phyloP scores from a whole-genome alignment of 208 protist species.

The Balamuthia mandrillaris region DNA sequence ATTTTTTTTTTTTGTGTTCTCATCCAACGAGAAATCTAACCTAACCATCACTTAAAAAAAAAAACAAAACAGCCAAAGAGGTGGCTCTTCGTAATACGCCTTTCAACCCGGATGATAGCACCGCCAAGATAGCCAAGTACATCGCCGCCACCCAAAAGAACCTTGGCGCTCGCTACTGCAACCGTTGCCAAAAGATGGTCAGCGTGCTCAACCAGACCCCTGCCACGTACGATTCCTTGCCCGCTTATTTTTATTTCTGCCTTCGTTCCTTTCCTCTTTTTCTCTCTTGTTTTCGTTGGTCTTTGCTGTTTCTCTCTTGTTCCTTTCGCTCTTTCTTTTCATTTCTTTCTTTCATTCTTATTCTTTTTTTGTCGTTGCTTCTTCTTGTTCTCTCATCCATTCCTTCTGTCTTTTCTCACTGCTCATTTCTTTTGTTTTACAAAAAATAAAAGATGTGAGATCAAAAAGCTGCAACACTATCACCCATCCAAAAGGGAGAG shows the following conservation, averaged over 20 bases:
- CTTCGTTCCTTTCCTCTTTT: too few relatives aligned
- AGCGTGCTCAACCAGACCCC: not conserved
- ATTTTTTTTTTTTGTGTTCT: too few relatives aligned
- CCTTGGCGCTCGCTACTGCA: not conserved
- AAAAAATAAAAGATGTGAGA: not conserved
- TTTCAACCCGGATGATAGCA: not conserved
- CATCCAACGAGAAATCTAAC: not conserved
- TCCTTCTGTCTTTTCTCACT: too few relatives aligned
- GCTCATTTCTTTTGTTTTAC: too few relatives aligned
- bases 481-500: not conserved
- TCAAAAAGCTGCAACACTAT: not conserved
- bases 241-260: too few relatives aligned
- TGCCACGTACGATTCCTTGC: too few relatives aligned
- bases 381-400: too few relatives aligned
- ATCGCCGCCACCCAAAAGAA: not conserved
- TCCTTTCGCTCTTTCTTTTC: too few relatives aligned
- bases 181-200: not conserved
- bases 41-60: not conserved
- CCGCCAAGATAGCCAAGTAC: not conserved
- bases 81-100: not conserved
- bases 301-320: too few relatives aligned
- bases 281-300: too few relatives aligned
- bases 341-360: too few relatives aligned
- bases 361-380: too few relatives aligned
- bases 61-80: not conserved